Evolutionary conservation across 495 filamentous ascomycete species (phyloP).

Genomic region (Lophiostoma macrostomum): DNA sequence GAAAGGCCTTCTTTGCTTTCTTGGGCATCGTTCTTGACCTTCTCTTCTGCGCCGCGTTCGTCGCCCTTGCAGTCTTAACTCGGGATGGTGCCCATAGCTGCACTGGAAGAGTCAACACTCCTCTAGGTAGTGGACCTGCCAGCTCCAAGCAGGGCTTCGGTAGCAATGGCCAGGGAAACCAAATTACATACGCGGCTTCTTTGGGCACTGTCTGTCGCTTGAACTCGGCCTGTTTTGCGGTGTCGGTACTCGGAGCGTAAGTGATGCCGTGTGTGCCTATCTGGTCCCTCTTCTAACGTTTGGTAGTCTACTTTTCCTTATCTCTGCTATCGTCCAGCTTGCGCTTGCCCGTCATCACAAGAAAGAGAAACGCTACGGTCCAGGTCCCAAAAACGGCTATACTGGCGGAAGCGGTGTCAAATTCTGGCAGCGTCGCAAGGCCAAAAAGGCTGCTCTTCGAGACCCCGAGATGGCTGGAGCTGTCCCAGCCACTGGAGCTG

Average conservation of each 20-base stretch:
- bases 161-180: slow-evolving; percentile 42
- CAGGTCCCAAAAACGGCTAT: slow-evolving; percentile 73
- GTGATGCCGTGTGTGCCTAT: slow-evolving; percentile 36
- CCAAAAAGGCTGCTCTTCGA: slow-evolving; percentile 28
- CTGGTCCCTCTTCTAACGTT: background rate
- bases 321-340: slow-evolving; percentile 33
- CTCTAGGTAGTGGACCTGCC: slow-evolving; percentile 58
- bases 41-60: slow-evolving; percentile 55
- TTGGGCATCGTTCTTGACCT: slow-evolving; percentile 66
- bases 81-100: slow-evolving; percentile 62
- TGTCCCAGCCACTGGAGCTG: slow-evolving; percentile 25
- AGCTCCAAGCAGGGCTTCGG: slow-evolving; percentile 28
- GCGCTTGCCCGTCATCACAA: slow-evolving; percentile 59
- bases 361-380: slow-evolving; percentile 76
- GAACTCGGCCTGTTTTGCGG: slow-evolving; percentile 69
- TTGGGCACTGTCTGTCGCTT: slow-evolving; percentile 63
- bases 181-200: slow-evolving; percentile 43
- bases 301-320: slow-evolving; percentile 32
- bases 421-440: slow-evolving; percentile 51
- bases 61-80: slow-evolving; percentile 61
- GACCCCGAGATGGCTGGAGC: slow-evolving; percentile 32
- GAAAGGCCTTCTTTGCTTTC: slow-evolving; percentile 61
- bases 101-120: slow-evolving; percentile 60
- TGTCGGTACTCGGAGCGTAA: slow-evolving; percentile 76
- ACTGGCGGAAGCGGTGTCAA: slow-evolving; percentile 59